Percentiles rank a stretch among this genome's conserved stretches.
Conservation (phyloP, 768 basidiomycete genomes). For the Dentipellis sp. region DNA sequence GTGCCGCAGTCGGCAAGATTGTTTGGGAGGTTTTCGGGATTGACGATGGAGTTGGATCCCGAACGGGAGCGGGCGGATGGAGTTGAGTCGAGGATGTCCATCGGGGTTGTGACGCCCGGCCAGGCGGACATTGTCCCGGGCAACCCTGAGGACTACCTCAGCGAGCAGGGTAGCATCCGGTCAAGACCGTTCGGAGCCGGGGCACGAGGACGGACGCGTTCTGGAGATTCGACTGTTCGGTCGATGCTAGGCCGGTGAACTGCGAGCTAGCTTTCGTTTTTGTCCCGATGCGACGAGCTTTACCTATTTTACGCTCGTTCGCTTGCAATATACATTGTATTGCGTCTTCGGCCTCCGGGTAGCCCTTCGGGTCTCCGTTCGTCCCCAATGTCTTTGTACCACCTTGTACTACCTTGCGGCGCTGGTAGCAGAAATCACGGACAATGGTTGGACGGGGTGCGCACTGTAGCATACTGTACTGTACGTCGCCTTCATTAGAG, state of each 20-base stretch:
- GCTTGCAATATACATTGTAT: too few relatives aligned
- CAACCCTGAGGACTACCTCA: not conserved
- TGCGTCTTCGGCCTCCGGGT: too few relatives aligned
- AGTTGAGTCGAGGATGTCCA: not conserved
- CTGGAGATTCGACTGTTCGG: not conserved
- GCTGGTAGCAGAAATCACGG: too few relatives aligned
- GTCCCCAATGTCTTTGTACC: too few relatives aligned
- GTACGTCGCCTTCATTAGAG: too few relatives aligned
- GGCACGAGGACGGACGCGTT: not conserved
- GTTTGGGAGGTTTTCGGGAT: constrained; percentile 2
- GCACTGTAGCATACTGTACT: too few relatives aligned
- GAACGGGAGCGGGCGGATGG: not conserved
- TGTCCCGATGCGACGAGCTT: too few relatives aligned
- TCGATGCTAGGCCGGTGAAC: not conserved
- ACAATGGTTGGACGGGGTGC: too few relatives aligned
- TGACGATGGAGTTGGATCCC: not conserved
- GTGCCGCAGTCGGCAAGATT: constrained; percentile 6
- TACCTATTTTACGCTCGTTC: too few relatives aligned
- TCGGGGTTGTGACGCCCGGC: not conserved
- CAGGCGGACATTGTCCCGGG: not conserved
- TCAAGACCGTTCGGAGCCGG: not conserved
- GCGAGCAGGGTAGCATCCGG: not conserved
- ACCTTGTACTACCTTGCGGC: too few relatives aligned
- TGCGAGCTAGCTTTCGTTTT: too few relatives aligned
- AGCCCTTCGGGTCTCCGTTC: too few relatives aligned